Evolutionary conservation across 148 eudicot genomes (phyloP).

Genomic region (Nepenthes mirabilis): DNA sequence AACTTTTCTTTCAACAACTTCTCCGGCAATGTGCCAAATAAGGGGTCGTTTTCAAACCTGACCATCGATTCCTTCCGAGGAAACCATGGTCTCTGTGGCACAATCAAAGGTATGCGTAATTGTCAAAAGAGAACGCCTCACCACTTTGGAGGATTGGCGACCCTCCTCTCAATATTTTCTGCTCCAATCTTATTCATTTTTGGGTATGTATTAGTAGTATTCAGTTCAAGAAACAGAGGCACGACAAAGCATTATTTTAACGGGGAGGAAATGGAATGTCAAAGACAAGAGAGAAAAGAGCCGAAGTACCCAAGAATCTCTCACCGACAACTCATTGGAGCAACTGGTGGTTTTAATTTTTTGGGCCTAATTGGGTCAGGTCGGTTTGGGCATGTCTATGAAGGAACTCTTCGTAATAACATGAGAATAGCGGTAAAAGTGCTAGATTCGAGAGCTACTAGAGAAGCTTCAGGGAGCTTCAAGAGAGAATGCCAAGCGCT

Average conservation of each 20-base stretch:
- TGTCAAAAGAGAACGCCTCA: conserved; percentile 18
- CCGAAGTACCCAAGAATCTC: conserved; percentile 46
- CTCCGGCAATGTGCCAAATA: conserved; percentile 32
- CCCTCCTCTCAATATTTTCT: conserved; percentile 25
- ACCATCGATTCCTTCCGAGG: conserved; percentile 44
- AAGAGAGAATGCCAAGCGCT: conserved; percentile 65
- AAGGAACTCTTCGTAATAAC: conserved; percentile 49
- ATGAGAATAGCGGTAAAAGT: conserved; percentile 77
- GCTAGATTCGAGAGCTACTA: conserved; percentile 19
- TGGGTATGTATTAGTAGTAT: conserved; percentile 6
- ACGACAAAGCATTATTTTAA: conserved; percentile 10
- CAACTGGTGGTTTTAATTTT: conserved; percentile 55
- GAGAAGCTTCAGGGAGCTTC: conserved; percentile 39
- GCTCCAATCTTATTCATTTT: conserved; percentile 27
- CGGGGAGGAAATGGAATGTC: conserved; percentile 15
- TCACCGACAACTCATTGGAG: conserved; percentile 48
- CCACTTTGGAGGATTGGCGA: neutral
- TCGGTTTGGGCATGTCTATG: conserved; percentile 59
- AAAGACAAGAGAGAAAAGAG: conserved; percentile 30
- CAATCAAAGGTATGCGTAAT: conserved; percentile 38
- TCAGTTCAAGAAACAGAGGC: neutral
- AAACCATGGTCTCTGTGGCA: conserved; percentile 50
- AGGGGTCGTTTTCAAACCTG: conserved; percentile 41
- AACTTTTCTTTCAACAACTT: conserved; percentile 65
- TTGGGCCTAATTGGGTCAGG: conserved; percentile 61